Evolutionary conservation across 257 asterid species (phyloP).

Genomic region (Datura wrightii): DNA sequence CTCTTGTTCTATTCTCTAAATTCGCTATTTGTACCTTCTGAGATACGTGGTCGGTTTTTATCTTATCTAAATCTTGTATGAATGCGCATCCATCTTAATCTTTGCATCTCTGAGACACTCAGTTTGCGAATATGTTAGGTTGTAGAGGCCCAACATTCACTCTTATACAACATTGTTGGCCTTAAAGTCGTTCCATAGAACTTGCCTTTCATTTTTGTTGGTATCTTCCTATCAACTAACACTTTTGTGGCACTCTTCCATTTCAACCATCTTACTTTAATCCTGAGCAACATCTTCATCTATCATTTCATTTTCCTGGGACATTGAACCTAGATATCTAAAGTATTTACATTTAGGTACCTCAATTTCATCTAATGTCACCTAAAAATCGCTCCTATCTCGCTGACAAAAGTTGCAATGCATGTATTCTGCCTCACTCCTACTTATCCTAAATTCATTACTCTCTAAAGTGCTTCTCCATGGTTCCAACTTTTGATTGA

Average conservation of each 20-base stretch:
- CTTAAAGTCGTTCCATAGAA: not conserved
- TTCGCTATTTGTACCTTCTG: not conserved
- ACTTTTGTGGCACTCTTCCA: not conserved
- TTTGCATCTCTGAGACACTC: not conserved
- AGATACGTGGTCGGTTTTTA: not conserved
- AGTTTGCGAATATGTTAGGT: not conserved
- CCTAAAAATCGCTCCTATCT: not conserved
- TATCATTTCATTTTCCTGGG: not conserved
- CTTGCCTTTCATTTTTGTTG: not conserved
- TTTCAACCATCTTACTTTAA: not conserved
- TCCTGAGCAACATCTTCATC: not conserved
- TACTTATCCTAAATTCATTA: not conserved
- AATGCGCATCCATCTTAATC: not conserved
- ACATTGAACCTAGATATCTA: not conserved
- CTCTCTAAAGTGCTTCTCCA: not conserved
- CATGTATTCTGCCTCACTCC: not conserved
- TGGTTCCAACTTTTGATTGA: slow-evolving; percentile 5
- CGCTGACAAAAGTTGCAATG: not conserved
- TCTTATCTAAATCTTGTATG: not conserved
- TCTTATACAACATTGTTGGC: slow-evolving; percentile 7
- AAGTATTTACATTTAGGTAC: not conserved
- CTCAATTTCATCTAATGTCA: not conserved
- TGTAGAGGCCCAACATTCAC: not conserved
- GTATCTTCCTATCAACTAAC: not conserved
- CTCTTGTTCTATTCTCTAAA: not conserved